These are phyloP conservation scores for Globisporangium okanoganense DNA, from an alignment of 352 stramenopile genomes.

Conservation along the genomic window DNA sequence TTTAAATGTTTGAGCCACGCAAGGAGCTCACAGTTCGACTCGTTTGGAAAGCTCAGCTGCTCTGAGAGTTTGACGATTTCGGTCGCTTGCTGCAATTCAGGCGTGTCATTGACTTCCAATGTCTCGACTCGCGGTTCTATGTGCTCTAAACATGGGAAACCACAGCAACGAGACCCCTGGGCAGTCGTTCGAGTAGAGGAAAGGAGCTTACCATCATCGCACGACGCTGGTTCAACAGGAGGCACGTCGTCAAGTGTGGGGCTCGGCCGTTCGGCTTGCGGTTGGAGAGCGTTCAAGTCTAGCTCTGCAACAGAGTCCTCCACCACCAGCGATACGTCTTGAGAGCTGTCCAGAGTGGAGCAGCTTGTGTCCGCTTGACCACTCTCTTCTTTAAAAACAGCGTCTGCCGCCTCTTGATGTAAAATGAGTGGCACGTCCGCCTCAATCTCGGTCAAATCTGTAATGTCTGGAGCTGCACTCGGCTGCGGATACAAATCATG, in stretches of 20 bases:
- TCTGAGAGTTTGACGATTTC: background rate
- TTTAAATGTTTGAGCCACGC: conserved; percentile 37
- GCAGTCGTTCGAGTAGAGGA: background rate
- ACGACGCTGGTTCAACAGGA: background rate
- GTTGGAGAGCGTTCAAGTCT: background rate
- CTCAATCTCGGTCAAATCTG: background rate
- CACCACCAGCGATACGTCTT: background rate
- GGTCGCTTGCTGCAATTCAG: background rate
- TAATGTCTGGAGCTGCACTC: background rate
- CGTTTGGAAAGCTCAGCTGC: background rate
- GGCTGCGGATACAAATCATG: conserved; percentile 16
- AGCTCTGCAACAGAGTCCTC: background rate
- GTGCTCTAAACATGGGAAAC: too few relatives aligned
- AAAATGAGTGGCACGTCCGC: background rate
- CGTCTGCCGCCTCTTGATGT: background rate
- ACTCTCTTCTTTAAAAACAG: background rate
- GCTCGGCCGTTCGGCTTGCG: background rate
- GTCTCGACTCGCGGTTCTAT: background rate
- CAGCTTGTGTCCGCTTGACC: background rate
- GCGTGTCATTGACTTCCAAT: too few relatives aligned
- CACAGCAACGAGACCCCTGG: too few relatives aligned
- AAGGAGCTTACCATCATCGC: background rate
- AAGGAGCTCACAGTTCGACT: conserved; percentile 22
- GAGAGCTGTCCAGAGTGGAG: conserved; percentile 1
- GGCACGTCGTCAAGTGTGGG: background rate